Percentiles rank a stretch among this genome's conserved stretches.
These are phyloP conservation scores for Hura crepitans DNA, from an alignment of 441 rosid species.

Conservation along the genomic window DNA sequence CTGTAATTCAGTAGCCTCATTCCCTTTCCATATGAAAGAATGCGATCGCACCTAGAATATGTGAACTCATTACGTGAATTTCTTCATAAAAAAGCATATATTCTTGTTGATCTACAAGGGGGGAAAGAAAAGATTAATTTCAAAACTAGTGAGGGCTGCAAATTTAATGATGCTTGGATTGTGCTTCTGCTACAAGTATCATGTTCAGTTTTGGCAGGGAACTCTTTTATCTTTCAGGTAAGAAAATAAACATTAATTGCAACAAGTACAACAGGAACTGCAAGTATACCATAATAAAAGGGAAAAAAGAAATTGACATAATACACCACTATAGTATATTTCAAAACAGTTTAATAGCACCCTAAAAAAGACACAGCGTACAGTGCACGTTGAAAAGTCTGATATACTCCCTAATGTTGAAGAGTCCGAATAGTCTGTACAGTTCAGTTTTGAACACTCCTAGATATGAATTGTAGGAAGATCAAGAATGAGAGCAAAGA, in stretches of 20 bases:
- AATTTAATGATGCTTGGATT: neutral
- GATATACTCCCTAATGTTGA: too few species aligned
- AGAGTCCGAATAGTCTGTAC: too few species aligned
- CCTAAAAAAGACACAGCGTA: too few species aligned
- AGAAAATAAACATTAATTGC: neutral
- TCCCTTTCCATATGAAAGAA: constrained; percentile 79
- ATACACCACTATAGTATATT: too few species aligned
- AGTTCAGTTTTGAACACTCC: too few species aligned
- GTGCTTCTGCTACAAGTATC: too few species aligned
- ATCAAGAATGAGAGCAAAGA: neutral
- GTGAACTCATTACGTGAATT: constrained; percentile 1
- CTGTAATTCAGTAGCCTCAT: constrained; percentile 64
- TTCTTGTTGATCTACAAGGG: neutral
- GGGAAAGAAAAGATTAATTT: neutral
- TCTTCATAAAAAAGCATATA: neutral
- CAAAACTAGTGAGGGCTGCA: neutral
- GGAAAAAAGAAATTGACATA: neutral
- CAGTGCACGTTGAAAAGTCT: too few species aligned
- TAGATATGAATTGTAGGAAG: too few species aligned
- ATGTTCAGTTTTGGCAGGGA: neutral
- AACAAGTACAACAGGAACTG: neutral
- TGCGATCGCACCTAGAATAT: constrained; percentile 78
- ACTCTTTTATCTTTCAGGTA: neutral
- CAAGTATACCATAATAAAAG: neutral
- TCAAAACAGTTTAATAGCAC: too few species aligned